Base-by-base conservation (phyloP, 331 rosid genomes). In the Pyracantha coccinea region DNA sequence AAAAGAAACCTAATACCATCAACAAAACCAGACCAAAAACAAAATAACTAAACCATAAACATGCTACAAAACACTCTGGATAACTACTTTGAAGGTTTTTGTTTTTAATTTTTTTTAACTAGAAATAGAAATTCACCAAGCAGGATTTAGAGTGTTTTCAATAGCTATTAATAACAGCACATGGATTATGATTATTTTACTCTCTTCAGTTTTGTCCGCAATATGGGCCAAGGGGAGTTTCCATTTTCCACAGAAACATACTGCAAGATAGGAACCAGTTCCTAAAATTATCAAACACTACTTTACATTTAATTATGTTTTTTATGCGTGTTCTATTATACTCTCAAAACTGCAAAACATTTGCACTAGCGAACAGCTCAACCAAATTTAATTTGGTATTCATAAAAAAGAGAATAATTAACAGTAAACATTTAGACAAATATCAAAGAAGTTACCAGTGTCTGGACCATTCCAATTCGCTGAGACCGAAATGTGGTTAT, bases 391-490 rank as follows among this genome's bases (percentile, higher is more conserved):
- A 28, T 6, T 27, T 27, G 41, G 67, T 13, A 62, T 27, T 62
- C 35, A 16, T 41, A 20, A 13, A 24, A 24, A 7, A 28, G 8
- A 27, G 55, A 54, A 6, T 5, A 54, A 33, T 65, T 4, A 31
- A 32, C 35, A 12, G n/a, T 15, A 10, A 27, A 77, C 3, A 81
- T 44, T 74, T 50, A 45, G 63, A 55, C 57, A 71, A 55, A 76
- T 55, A 66, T 55, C 62, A 8, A 73, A 67, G 71, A 38, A 65
- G 17, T n/a, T 87, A 93, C 98, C 97, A 75, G 86, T 14, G 97
- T 93, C 86, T 93, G 98, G 74, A 93, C 96, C 97, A 91, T 93
- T 88, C 98, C 98, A 78, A 87, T 87, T 66, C 98, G 92, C 83
- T 93, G 96, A 79, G 95, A 87, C 85, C 98, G 85, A 84, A 93